Percentiles rank a stretch among this genome's conserved stretches.
Conservation (phyloP, 2,329 filamentous ascomycete genomes). For the Elsinoe necatrix region DNA sequence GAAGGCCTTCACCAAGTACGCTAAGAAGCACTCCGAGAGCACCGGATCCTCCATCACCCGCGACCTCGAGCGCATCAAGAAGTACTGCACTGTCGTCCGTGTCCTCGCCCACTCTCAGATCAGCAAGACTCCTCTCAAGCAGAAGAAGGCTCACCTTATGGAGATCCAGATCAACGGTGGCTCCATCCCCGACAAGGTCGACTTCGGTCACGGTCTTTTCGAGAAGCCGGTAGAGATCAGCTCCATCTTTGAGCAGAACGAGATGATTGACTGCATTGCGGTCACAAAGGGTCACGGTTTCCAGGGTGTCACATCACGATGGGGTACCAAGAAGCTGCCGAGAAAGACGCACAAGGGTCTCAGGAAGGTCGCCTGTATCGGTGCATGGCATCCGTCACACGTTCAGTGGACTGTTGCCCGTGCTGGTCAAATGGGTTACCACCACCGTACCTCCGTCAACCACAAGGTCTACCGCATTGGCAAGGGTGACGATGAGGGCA, state of each 20-base stretch:
- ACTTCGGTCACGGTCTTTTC: constrained; percentile 90
- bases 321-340: constrained; percentile 99
- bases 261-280: constrained; percentile 98
- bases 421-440: constrained; percentile 99
- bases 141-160: constrained; percentile 99
- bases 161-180: constrained; percentile 99
- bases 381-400: constrained; percentile 99
- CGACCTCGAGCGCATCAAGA: constrained; percentile 99
- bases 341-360: constrained; percentile 99
- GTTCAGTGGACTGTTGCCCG: constrained; percentile 99
- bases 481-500: constrained; percentile 82
- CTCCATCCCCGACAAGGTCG: constrained; percentile 90
- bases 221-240: constrained; percentile 96
- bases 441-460: constrained; percentile 99
- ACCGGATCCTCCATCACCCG: constrained; percentile 83
- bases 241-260: constrained; percentile 96
- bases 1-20: constrained; percentile 99
- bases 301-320: constrained; percentile 92
- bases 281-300: constrained; percentile 99
- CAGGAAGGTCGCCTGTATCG: constrained; percentile 99
- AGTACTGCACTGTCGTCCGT: constrained; percentile 99
- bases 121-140: constrained; percentile 98
- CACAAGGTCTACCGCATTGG: constrained; percentile 99
- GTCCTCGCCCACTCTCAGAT: constrained; percentile 99
- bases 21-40: constrained; percentile 98